Evolutionary conservation across 306 rosid species (phyloP).

Genomic region (Cucumis sativus): Cucumber_9930_V3 NC_026660.2:23679001-23679500

Average conservation of each 20-base stretch:
- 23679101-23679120: conserved; percentile 67
- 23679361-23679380: not conserved
- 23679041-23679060: too few species aligned
- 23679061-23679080: conserved; percentile 61
- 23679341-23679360: not conserved
- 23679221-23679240: conserved; percentile 34
- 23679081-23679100: conserved; percentile 43
- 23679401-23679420: not conserved
- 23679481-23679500: not conserved
- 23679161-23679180: conserved; percentile 74
- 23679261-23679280: conserved; percentile 35
- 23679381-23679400: not conserved
- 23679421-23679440: not conserved
- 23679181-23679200: conserved; percentile 52
- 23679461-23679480: not conserved
- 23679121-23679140: conserved; percentile 77
- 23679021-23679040: too few species aligned
- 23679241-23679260: conserved; percentile 52
- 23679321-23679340: not conserved
- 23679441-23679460: not conserved
- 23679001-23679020: too few species aligned
- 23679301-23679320: not conserved
- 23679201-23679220: conserved; percentile 57
- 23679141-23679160: conserved; percentile 75
- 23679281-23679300: not conserved